Evolutionary conservation across 306 rosid species (phyloP), one percentile per base, ranked within the genome.

Genomic region (Oemleria cerasiformis): DNA sequence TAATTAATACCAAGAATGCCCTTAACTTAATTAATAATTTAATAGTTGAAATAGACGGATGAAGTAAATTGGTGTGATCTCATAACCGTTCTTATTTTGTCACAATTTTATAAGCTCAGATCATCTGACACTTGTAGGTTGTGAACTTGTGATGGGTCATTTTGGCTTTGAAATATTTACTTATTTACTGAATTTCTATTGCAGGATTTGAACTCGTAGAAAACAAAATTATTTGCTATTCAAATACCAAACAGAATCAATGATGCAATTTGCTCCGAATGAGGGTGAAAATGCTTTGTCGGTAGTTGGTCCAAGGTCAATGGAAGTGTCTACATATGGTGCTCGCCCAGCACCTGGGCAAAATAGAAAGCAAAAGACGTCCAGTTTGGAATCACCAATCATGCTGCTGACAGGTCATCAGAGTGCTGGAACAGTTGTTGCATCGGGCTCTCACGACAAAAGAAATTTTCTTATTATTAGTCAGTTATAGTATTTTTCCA

Each of bases 381-480:
- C 96, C 20, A 88, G 96, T 77, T 70, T 94, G 85, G 96, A 87
- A 74, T 88, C 97, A 6, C 95, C 96, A 58, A 91, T 94, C 80
- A 91, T 91, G 98, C 71, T 89, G 82, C 77, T 94, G 83, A 25
- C 84, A 0, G 98, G 98, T 60, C 98, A 91, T 78, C 94, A 94
- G 81, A 94, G 98, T 78, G 87, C 84, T 62, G 97, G 97, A 81
- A 83, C 89, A 59, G 95, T 87, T 16, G 12, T 89, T 67, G 98
- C 97, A 53, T 94, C 98, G 34, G 98, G 98, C 70, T 94, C 97
- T 5, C 96, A 94, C 48, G 98, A 94, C 92, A 84, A 44, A 70
- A 70, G 97, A 94, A 80, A 91, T 91, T 76, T 94, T 94, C 83
- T 86, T 91, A 63, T 94, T 25, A 25, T 1, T 25, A 25, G 30